Evolutionary conservation across 805 yeast genomes (phyloP).

Genomic region (Myxozyma kluyveri): DNA sequence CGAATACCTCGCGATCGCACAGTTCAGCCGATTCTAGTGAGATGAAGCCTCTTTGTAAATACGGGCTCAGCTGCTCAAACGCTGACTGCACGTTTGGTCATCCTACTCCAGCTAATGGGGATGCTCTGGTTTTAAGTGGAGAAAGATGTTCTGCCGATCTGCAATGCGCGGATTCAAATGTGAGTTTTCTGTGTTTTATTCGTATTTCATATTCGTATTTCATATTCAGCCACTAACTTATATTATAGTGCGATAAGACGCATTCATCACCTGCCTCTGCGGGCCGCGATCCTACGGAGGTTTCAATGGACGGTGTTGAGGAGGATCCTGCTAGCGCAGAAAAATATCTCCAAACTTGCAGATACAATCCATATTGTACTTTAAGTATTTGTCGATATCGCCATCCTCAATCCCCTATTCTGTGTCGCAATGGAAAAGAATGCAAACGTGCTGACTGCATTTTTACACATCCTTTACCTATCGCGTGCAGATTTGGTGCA

Average conservation of each 20-base stretch:
- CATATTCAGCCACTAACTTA: constrained; percentile 24
- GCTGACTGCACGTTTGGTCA: constrained; percentile 85
- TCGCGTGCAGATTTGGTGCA: constrained; percentile 75
- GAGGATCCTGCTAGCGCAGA: constrained; percentile 29
- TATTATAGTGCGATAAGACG: constrained; percentile 67
- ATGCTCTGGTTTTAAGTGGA: constrained; percentile 61
- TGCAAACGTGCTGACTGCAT: constrained; percentile 80
- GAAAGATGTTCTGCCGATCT: constrained; percentile 78
- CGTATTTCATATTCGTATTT: background rate
- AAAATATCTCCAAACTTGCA: constrained; percentile 69
- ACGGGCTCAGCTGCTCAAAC: constrained; percentile 70
- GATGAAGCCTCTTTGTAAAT: constrained; percentile 59
- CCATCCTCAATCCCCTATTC: constrained; percentile 70
- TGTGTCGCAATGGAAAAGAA: constrained; percentile 78
- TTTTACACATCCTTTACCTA: constrained; percentile 77
- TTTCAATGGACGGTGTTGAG: constrained; percentile 31
- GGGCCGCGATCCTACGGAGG: background rate
- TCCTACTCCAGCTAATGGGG: constrained; percentile 81
- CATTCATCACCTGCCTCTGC: constrained; percentile 71
- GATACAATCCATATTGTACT: constrained; percentile 72
- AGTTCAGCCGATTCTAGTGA: constrained; percentile 43
- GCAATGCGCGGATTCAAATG: constrained; percentile 51
- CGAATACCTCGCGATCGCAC: no score
- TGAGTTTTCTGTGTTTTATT: no score
- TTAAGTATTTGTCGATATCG: constrained; percentile 76